Conservation (phyloP, 495 filamentous ascomycete genomes). For the Saxophila tyrrhenica region DNA sequence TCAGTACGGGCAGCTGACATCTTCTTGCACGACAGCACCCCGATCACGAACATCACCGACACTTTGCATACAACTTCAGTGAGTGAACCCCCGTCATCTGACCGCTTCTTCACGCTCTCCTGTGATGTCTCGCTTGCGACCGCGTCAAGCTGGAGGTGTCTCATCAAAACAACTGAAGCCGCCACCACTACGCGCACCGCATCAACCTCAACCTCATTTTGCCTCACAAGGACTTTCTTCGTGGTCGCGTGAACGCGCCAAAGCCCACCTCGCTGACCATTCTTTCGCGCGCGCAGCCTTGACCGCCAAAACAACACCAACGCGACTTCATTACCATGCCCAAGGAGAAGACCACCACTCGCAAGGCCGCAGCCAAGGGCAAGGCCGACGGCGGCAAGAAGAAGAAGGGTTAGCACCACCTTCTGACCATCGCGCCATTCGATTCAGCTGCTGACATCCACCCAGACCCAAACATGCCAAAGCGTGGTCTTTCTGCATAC, state of each 20-base stretch:
- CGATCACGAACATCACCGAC: not conserved
- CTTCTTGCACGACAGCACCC: not conserved
- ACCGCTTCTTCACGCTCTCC: not conserved
- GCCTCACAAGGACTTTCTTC: not conserved
- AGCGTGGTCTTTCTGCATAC: conserved; percentile 98
- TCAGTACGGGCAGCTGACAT: not conserved
- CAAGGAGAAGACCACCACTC: conserved; percentile 54
- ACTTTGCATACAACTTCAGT: not conserved
- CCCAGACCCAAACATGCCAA: conserved; percentile 92
- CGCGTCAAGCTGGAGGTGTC: not conserved
- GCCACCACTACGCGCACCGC: not conserved
- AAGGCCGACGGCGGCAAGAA: conserved; percentile 46
- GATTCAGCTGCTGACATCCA: conserved; percentile 11
- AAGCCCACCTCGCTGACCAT: not conserved
- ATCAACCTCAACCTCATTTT: not conserved
- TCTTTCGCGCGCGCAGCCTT: conserved; percentile 1
- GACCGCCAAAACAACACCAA: conserved; percentile 5
- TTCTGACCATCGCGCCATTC: conserved; percentile 9
- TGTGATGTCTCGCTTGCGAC: not conserved
- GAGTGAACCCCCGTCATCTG: not conserved
- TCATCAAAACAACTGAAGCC: not conserved
- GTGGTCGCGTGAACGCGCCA: not conserved
- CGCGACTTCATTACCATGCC: conserved; percentile 48
- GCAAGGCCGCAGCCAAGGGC: conserved; percentile 36
- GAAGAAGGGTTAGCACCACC: conserved; percentile 69